Base-by-base conservation (phyloP, 1,284 basidiomycete species). In the Ganoderma sinense region DNA sequence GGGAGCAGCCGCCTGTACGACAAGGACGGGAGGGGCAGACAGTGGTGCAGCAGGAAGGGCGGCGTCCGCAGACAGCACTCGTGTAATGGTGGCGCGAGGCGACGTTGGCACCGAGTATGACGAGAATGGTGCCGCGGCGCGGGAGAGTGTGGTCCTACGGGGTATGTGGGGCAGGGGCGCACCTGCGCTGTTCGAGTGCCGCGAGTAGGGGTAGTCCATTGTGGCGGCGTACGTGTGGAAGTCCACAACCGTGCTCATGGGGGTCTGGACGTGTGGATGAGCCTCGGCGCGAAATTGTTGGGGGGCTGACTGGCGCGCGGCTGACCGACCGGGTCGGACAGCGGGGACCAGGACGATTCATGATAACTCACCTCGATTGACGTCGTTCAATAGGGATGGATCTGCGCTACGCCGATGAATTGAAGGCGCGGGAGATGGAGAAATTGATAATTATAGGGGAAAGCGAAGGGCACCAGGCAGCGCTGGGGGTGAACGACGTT, bases 161-260 rank as follows among this genome's bases (percentile, higher is more conserved):
- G 89, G 89, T 56, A 89, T 83, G 59, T 85, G 80, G 18, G 89
- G 89, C 20, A 91, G 84, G 66, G 89, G 85, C 8, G 82, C 82
- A 4, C 86, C 84, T 20, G 90, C 87, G 31, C 81, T 79, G 79
- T 89, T 91, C 56, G 88, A 81, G 70, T 82, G 84, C 76, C 79
- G 82, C 62, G 81, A 80, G 73, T 81, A 80, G 61, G 81, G 80
- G 73, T 70, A 73, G 62, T 76, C 77, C 74, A 77, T 75, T 41
- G 60, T 68, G 70, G 68, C 36, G 45, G 72, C 59, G 61, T 72
- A 73, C 43, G 73, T 68, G 51, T 69, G 67, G 62, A 69, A 67
- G 67, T 69, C 66, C 56, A 74, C 64, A 39, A 71, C 70, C 40
- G 71, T 69, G 67, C 67, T 75, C 73, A 75, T 75, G 56, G 65